Evolutionary conservation across 2,329 filamentous ascomycete genomes (phyloP).

Genomic region (Fonsecaea monophora): DNA sequence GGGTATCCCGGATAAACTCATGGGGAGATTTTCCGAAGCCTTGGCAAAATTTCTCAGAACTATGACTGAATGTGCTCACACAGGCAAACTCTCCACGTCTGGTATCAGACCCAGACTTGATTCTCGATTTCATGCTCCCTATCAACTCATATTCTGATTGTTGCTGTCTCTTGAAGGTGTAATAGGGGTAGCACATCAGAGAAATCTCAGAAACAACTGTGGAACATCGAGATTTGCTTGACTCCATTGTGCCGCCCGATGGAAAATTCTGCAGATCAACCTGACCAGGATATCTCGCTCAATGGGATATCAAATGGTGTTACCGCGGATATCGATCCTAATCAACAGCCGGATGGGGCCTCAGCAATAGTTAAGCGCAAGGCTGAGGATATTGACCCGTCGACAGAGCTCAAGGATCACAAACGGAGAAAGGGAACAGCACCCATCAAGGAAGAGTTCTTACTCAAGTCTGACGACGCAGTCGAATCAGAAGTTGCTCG

Average conservation of each 20-base stretch:
- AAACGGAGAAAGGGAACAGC: conserved; percentile 65
- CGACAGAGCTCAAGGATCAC: conserved; percentile 42
- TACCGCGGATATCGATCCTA: not conserved
- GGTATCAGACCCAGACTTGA: not conserved
- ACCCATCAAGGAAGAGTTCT: conserved; percentile 75
- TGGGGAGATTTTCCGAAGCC: not conserved
- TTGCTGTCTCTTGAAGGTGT: not conserved
- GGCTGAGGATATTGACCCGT: conserved; percentile 50
- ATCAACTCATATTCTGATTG: not conserved
- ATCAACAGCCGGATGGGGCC: not conserved
- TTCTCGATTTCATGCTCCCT: not conserved
- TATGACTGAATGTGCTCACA: conserved; percentile 5
- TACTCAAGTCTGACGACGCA: conserved; percentile 41
- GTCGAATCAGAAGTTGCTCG: conserved; percentile 42
- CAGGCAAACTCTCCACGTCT: conserved; percentile 2
- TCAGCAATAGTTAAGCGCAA: conserved; percentile 64
- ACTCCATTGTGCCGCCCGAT: not conserved
- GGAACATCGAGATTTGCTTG: not conserved
- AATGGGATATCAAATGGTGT: conserved; percentile 14
- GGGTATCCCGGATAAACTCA: not conserved
- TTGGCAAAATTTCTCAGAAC: not conserved
- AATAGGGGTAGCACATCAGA: not conserved
- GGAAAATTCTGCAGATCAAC: conserved; percentile 21
- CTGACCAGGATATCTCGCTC: conserved; percentile 6
- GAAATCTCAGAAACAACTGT: not conserved